Evolutionary conservation across 306 rosid species (phyloP).

Genomic region (Arachis hypogaea): DNA sequence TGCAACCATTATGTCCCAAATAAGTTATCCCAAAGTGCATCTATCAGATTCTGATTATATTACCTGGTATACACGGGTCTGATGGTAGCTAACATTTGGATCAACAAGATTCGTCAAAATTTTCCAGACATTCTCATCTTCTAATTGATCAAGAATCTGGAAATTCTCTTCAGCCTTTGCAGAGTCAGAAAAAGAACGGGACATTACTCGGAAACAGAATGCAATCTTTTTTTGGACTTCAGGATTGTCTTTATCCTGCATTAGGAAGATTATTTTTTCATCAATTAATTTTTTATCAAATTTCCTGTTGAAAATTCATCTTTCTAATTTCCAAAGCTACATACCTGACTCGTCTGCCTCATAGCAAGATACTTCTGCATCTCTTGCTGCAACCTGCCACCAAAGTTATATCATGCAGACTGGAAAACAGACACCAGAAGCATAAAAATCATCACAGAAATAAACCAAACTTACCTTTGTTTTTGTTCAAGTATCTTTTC

Average conservation of each 20-base stretch:
- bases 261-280: slow-evolving; percentile 34
- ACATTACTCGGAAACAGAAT: slow-evolving; percentile 81
- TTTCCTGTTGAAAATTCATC: slow-evolving; percentile 30
- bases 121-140: slow-evolving; percentile 90
- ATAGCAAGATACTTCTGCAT: slow-evolving; percentile 88
- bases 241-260: slow-evolving; percentile 89
- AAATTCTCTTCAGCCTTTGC: slow-evolving; percentile 86
- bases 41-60: slow-evolving; percentile 37
- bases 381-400: slow-evolving; percentile 95
- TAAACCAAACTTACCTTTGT: slow-evolving; percentile 68
- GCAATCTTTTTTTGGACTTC: slow-evolving; percentile 83
- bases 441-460: slow-evolving; percentile 40
- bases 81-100: slow-evolving; percentile 74
- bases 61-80: slow-evolving; percentile 71
- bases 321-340: slow-evolving; percentile 41
- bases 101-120: slow-evolving; percentile 81
- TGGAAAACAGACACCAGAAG: slow-evolving; percentile 34
- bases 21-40: slow-evolving; percentile 24
- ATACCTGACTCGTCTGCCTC: slow-evolving; percentile 84
- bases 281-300: slow-evolving; percentile 45
- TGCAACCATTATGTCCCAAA: slow-evolving; percentile 20
- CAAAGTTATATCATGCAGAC: slow-evolving; percentile 55
- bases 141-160: slow-evolving; percentile 88
- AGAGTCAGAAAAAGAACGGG: slow-evolving; percentile 92
- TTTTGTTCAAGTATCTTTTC: slow-evolving; percentile 94